These are phyloP conservation scores for Daldinia loculata DNA, from an alignment of 495 filamentous ascomycete species.

Conservation along the genomic window DNA sequence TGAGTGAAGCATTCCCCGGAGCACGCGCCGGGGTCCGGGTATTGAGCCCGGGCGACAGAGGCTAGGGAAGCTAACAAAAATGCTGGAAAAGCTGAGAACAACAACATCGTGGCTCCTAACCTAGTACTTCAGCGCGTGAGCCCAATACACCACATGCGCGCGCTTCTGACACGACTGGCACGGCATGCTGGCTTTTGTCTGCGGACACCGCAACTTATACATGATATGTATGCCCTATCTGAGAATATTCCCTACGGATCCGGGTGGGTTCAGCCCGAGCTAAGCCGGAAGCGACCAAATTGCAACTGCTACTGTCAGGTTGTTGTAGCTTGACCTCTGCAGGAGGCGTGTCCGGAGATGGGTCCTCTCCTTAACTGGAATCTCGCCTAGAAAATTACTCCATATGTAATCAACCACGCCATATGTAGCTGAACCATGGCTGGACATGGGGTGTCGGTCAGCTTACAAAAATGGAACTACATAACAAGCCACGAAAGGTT, in stretches of 20 bases:
- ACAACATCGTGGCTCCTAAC: constrained; percentile 13
- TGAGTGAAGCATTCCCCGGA: constrained; percentile 62
- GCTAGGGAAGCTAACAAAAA: constrained; percentile 21
- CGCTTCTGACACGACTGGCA: constrained; percentile 1
- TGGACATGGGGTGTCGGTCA: constrained; percentile 1
- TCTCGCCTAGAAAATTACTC: not conserved
- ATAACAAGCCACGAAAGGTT: constrained; percentile 6
- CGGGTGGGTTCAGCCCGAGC: not conserved
- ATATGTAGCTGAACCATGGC: not conserved
- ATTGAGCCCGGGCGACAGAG: constrained; percentile 33
- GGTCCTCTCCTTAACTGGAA: not conserved
- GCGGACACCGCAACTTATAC: constrained; percentile 29
- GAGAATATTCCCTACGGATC: constrained; percentile 5
- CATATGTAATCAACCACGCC: constrained; percentile 1
- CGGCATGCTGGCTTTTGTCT: not conserved
- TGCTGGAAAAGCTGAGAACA: constrained; percentile 16
- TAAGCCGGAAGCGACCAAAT: constrained; percentile 1
- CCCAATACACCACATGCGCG: not conserved
- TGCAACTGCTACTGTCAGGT: constrained; percentile 9
- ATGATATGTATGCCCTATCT: not conserved
- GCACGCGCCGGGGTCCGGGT: constrained; percentile 59
- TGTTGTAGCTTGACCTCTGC: constrained; percentile 7
- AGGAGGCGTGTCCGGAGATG: not conserved
- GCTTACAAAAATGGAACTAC: constrained; percentile 21
- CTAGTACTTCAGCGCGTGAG: not conserved